Evolutionary conservation across 257 asterid species (phyloP).

Genomic region (Solanum sparsipilum): DNA sequence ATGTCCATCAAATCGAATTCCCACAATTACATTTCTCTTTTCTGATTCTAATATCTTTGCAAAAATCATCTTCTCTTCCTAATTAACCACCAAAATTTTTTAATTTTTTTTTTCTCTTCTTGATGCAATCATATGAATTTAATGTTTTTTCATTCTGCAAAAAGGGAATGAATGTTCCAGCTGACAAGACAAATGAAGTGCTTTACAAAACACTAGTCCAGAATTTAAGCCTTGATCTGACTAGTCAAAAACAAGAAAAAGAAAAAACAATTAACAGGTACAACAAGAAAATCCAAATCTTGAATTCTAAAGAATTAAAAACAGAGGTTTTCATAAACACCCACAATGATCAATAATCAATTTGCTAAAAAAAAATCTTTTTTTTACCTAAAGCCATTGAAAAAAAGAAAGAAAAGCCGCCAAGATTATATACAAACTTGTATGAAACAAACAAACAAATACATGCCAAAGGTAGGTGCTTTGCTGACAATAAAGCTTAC

Average conservation of each 20-base stretch:
- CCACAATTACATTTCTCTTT: conserved; percentile 65
- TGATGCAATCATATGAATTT: conserved; percentile 9
- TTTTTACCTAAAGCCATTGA: conserved; percentile 47
- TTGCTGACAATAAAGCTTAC: conserved; percentile 16
- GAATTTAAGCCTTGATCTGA: not conserved
- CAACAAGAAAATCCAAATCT: conserved; percentile 38
- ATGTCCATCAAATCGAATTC: conserved; percentile 57
- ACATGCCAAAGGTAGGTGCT: conserved; percentile 30
- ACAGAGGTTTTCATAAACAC: conserved; percentile 7
- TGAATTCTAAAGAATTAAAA: conserved; percentile 20
- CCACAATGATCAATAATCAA: not conserved
- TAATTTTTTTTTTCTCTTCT: not conserved
- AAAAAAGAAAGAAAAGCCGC: conserved; percentile 33
- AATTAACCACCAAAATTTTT: not conserved
- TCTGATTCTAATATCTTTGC: conserved; percentile 17
- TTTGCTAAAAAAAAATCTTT: not conserved
- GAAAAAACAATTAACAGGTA: conserved; percentile 9
- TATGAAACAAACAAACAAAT: conserved; percentile 26
- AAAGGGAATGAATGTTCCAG: not conserved
- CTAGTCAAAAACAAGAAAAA: not conserved
- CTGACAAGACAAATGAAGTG: conserved; percentile 17
- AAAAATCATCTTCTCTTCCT: conserved; percentile 32
- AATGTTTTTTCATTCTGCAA: not conserved
- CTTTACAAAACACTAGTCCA: conserved; percentile 16
- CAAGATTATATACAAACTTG: conserved; percentile 29